Evolutionary conservation across 148 eudicot species (phyloP), one percentile per base, ranked within the genome.

Genomic region (Fagopyrum esculentum): DNA sequence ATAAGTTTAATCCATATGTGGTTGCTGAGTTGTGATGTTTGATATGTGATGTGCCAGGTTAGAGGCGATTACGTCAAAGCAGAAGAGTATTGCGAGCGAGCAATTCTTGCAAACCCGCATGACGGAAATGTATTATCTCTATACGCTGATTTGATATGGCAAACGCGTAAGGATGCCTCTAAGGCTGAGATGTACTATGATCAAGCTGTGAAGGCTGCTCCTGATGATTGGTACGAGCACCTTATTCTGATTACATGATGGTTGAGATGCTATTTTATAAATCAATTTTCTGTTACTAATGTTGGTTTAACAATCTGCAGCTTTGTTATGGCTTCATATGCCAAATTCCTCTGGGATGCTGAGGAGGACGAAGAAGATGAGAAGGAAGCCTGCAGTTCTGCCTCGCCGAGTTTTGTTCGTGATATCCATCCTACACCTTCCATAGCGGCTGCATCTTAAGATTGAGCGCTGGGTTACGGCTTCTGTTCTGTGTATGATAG

Each of bases 281-380:
- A 1, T 69, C 54, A 12, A 26, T 17, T 6, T 9, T 7, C 5
- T 49, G 26, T 52, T 69, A 49, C 66, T 44, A 9, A 49, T 35
- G 16, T 8, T 60, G 12, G 51, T 77, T 77, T 35, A 55, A 9
- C 48, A 40, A 73, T 75, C 17, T 81, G 81, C 89, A 91, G 97
- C 79, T 84, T 82, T 69, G 97, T 91, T 69, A 51, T 89, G 70
- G 97, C 91, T n/a, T 89, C 93, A 6, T 91, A 91, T 74, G 97
- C 97, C 6, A 85, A 71, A 26, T 91, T 91, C 80, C 88, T 91
- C 19, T 91, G 97, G 97, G 97, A 91, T 75, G 78, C 85, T 0
- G 97, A 91, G 47, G 93, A 89, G 7, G 93, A 88, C 0, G 88
- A 82, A 6, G 87, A 83, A 0, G 82, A 77, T 1, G 83, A 76